Percentiles rank a stretch among this genome's conserved stretches.
Conservation (phyloP, 2,329 filamentous ascomycete species). For the Trichoderma lentiforme region DNA sequence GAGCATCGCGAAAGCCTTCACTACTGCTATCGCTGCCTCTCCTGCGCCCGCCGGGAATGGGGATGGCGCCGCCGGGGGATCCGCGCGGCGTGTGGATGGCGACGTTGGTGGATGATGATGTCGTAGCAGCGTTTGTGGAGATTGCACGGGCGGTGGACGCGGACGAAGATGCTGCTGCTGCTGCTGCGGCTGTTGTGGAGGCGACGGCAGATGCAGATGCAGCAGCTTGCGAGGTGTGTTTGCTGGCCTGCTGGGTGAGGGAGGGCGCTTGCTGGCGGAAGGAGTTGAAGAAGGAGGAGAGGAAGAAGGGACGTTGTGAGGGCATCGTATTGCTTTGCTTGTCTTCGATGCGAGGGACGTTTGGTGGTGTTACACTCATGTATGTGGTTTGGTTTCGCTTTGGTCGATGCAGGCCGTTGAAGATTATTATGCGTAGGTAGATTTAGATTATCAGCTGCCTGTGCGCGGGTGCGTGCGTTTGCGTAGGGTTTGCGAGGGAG, state of each 20-base stretch:
- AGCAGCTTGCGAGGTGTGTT: slow-evolving; percentile 32
- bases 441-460: not conserved
- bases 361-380: not conserved
- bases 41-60: slow-evolving; percentile 44
- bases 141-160: slow-evolving; percentile 24
- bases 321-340: slow-evolving; percentile 37
- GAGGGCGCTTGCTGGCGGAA: slow-evolving; percentile 48
- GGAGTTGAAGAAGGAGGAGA: slow-evolving; percentile 55
- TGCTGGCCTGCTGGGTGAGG: slow-evolving; percentile 35
- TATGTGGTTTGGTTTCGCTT: not conserved
- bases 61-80: slow-evolving; percentile 33
- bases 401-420: not conserved
- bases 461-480: not conserved
- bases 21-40: slow-evolving; percentile 72
- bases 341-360: not conserved
- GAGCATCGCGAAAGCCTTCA: slow-evolving; percentile 71
- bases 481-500: not conserved
- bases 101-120: slow-evolving; percentile 25
- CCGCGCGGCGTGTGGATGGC: slow-evolving; percentile 31
- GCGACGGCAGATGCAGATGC: slow-evolving; percentile 28
- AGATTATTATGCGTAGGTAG: not conserved
- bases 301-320: slow-evolving; percentile 54
- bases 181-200: slow-evolving; percentile 27
- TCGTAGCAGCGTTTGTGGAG: slow-evolving; percentile 26
- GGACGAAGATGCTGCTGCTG: slow-evolving; percentile 26